A percentile compares a stretch with the other conserved stretches of the same genome.
phyloP scores from a whole-genome alignment of 495 filamentous ascomycete genomes.

The Achaetomiella virescens region DNA sequence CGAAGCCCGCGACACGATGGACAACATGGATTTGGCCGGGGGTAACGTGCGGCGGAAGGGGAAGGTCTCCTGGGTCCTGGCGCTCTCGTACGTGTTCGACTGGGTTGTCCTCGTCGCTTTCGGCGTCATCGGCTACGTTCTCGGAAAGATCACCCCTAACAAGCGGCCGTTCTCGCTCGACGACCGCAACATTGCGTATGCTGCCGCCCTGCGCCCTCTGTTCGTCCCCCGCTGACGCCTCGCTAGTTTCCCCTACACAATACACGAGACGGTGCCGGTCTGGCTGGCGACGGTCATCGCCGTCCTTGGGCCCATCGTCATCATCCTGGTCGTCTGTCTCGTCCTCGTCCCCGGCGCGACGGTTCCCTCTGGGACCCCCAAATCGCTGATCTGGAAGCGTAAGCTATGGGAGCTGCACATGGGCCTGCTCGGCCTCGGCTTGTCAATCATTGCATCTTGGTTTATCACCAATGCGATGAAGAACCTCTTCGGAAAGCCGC shows the following conservation, averaged over 20 bases:
- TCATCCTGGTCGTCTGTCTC: slow-evolving; percentile 67
- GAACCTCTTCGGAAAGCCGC: slow-evolving; percentile 78
- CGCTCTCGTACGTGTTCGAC: slow-evolving; percentile 42
- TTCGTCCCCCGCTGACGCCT: background rate
- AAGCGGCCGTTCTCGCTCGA: slow-evolving; percentile 47
- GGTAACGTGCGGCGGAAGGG: slow-evolving; percentile 17
- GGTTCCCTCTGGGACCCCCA: slow-evolving; percentile 60
- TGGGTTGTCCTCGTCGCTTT: slow-evolving; percentile 40
- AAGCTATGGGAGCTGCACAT: slow-evolving; percentile 82
- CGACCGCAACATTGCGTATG: slow-evolving; percentile 43
- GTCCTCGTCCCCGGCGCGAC: slow-evolving; percentile 58
- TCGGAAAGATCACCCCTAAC: slow-evolving; percentile 50
- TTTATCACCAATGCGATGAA: slow-evolving; percentile 78
- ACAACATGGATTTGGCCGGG: slow-evolving; percentile 14
- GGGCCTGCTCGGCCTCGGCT: slow-evolving; percentile 65
- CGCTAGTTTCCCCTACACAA: slow-evolving; percentile 64
- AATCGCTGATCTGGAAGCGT: slow-evolving; percentile 58
- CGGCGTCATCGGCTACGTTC: slow-evolving; percentile 36
- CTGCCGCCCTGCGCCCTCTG: background rate
- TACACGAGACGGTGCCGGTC: slow-evolving; percentile 65
- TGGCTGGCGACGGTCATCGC: slow-evolving; percentile 50
- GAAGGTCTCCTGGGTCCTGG: slow-evolving; percentile 26
- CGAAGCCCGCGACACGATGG: slow-evolving; percentile 19
- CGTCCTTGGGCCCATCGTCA: slow-evolving; percentile 51
- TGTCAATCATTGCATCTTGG: slow-evolving; percentile 62